These are phyloP conservation scores for Aspergillus sp. DNA, from an alignment of 2,329 filamentous ascomycete species.

Conservation along the genomic window DNA sequence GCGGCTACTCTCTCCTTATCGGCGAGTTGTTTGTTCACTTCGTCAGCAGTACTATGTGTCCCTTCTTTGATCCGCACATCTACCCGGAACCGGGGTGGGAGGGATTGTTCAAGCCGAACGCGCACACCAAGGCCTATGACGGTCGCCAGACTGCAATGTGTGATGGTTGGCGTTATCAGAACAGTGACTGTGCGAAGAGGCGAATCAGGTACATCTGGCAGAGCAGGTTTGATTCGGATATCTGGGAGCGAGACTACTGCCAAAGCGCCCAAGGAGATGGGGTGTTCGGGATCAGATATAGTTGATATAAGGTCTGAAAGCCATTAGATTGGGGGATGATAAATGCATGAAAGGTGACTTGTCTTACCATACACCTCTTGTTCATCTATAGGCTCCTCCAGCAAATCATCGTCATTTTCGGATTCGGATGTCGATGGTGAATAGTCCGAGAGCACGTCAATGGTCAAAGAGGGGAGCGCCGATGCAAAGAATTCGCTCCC, in stretches of 20 bases:
- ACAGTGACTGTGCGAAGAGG: constrained; percentile 75
- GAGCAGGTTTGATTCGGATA: constrained; percentile 72
- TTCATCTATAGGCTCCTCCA: constrained; percentile 84
- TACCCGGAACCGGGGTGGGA: constrained; percentile 87
- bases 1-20: constrained; percentile 97
- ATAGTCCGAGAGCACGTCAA: constrained; percentile 35
- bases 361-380: constrained; percentile 87
- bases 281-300: constrained; percentile 95
- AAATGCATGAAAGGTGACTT: not conserved
- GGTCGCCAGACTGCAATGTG: constrained; percentile 93
- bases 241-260: constrained; percentile 96
- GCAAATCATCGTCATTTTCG: constrained; percentile 57
- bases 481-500: constrained; percentile 51
- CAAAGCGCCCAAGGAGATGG: constrained; percentile 86
- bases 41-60: constrained; percentile 90
- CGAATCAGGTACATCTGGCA: constrained; percentile 57
- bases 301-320: constrained; percentile 80
- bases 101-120: constrained; percentile 82
- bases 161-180: constrained; percentile 92
- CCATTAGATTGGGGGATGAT: not conserved
- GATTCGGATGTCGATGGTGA: constrained; percentile 35
- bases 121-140: constrained; percentile 93
- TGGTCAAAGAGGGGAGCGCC: constrained; percentile 51
- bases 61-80: constrained; percentile 95
- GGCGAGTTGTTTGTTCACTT: constrained; percentile 93